phyloP scores from a whole-genome alignment of 106 monocot species.

The Cymbidium sinense region DNA sequence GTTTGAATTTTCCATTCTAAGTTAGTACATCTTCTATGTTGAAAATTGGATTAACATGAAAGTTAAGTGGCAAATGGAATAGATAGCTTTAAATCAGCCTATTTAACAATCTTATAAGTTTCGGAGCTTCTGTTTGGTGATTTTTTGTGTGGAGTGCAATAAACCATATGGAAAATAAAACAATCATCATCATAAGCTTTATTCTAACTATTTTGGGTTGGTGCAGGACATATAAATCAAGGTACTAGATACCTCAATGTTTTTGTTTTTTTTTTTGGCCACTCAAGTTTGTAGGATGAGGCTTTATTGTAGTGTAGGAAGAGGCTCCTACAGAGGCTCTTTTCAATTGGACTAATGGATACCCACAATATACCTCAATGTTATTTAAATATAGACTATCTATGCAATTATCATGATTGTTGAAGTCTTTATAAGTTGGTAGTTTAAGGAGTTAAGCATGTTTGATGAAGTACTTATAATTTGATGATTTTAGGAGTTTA shows the following conservation, averaged over 20 bases:
- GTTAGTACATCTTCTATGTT: background rate
- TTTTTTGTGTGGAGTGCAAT: too few species aligned
- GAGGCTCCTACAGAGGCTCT: too few species aligned
- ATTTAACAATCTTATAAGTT: background rate
- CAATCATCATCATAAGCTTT: background rate
- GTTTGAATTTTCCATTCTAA: background rate
- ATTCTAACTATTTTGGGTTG: too few species aligned
- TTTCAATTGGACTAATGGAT: too few species aligned
- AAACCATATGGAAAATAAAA: background rate
- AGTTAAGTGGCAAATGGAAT: background rate
- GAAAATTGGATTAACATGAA: background rate
- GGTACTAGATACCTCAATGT: too few species aligned
- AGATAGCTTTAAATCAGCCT: background rate
- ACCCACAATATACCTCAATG: background rate
- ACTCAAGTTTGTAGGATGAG: too few species aligned
- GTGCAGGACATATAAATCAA: background rate
- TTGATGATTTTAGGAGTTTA: too few species aligned
- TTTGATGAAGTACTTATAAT: too few species aligned
- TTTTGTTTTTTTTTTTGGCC: too few species aligned
- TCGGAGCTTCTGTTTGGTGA: background rate
- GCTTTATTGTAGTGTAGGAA: too few species aligned
- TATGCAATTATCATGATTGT: background rate
- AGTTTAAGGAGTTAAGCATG: background rate
- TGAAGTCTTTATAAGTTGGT: background rate
- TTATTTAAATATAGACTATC: background rate